These are phyloP conservation scores for Lactarius psammicola DNA, from an alignment of 768 basidiomycete species.

Conservation along the genomic window DNA sequence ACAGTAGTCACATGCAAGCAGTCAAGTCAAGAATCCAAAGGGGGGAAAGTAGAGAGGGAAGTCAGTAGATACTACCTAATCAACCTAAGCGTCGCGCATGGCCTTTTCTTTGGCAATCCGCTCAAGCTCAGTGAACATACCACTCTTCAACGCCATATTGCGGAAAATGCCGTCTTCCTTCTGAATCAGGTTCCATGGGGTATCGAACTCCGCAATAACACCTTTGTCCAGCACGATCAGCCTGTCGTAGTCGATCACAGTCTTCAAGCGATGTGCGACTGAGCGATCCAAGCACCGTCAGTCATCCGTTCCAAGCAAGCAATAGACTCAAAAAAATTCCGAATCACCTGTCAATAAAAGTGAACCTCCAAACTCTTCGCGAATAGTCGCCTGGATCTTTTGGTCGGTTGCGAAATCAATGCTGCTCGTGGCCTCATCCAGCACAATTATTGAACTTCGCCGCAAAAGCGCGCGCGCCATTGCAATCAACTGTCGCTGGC, in stretches of 20 bases:
- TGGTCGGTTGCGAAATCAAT: slow-evolving; percentile 87
- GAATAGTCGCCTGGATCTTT: slow-evolving; percentile 85
- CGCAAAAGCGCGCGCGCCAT: slow-evolving; percentile 81
- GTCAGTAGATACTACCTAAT: background rate
- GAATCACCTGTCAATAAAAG: slow-evolving; percentile 64
- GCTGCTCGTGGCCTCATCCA: slow-evolving; percentile 84
- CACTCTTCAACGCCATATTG: slow-evolving; percentile 59
- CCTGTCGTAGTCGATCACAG: slow-evolving; percentile 79
- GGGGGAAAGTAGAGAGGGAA: background rate
- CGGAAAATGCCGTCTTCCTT: slow-evolving; percentile 50
- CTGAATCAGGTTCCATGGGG: slow-evolving; percentile 48
- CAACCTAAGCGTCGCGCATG: background rate
- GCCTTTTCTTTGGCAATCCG: slow-evolving; percentile 49
- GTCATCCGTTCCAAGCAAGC: background rate
- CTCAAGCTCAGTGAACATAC: slow-evolving; percentile 61
- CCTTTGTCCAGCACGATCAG: slow-evolving; percentile 80
- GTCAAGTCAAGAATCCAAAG: background rate
- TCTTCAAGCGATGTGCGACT: slow-evolving; percentile 74
- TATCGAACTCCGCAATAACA: slow-evolving; percentile 48
- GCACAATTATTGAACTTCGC: slow-evolving; percentile 67
- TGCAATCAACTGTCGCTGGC: slow-evolving; percentile 84
- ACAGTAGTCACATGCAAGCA: slow-evolving; percentile 5
- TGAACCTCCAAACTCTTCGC: slow-evolving; percentile 78
- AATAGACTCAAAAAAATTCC: no score
- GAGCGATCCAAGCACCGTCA: slow-evolving; percentile 26